A percentile compares a stretch with the other conserved stretches of the same genome.
These are phyloP conservation scores for Populus euphratica DNA, from an alignment of 345 rosid species.

Conservation along the genomic window DNA sequence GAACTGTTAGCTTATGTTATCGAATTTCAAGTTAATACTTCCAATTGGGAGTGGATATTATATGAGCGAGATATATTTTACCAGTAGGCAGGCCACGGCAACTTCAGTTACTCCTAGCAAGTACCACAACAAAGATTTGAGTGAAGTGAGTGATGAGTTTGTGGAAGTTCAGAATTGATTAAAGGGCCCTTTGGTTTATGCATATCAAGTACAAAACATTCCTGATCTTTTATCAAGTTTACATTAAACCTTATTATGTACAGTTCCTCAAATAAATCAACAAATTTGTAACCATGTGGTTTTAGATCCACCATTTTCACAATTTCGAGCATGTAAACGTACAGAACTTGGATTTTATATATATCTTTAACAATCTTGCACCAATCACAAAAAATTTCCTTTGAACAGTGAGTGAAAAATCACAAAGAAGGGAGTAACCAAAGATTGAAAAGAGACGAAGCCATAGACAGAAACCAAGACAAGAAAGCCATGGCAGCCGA, in stretches of 20 bases:
- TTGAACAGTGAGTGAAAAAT: conserved; percentile 7
- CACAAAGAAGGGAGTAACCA: conserved; percentile 77
- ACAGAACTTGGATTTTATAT: conserved; percentile 3
- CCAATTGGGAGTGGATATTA: neutral
- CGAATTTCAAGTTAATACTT: neutral
- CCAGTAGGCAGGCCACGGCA: neutral
- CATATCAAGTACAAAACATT: neutral
- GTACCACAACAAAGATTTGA: neutral
- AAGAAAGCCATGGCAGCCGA: conserved; percentile 86
- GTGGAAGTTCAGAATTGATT: neutral
- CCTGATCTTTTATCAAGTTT: neutral
- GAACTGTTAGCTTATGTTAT: neutral
- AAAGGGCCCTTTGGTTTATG: neutral
- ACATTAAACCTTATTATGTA: neutral
- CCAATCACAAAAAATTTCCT: conserved; percentile 4
- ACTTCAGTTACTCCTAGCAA: neutral
- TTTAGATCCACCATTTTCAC: neutral
- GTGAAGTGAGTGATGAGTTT: neutral
- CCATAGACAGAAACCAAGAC: conserved; percentile 69
- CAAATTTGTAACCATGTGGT: neutral
- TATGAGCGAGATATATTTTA: neutral
- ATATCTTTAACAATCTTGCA: neutral
- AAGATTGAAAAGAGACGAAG: conserved; percentile 80
- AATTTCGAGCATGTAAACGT: neutral
- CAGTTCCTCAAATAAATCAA: conserved; percentile 1